Conservation (phyloP, 176 grass and related monocot species). For the Pontederia crassipes region DNA sequence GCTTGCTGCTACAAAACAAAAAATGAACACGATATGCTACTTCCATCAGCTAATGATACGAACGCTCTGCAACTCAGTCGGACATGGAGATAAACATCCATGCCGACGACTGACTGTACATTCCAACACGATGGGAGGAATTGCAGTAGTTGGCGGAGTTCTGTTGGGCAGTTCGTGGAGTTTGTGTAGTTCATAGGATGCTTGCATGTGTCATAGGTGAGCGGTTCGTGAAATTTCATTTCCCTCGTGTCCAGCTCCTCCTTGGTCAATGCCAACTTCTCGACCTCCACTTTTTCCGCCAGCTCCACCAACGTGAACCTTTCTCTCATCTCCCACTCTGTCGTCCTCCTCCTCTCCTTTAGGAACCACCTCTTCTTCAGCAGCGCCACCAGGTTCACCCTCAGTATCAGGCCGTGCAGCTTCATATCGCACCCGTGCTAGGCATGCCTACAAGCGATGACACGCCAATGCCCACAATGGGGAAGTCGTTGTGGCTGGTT, state of each 20-base stretch:
- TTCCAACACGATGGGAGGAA: too few relatives aligned
- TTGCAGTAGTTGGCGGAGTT: too few relatives aligned
- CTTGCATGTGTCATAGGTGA: too few relatives aligned
- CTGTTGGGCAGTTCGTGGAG: too few relatives aligned
- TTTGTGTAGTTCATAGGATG: too few relatives aligned
- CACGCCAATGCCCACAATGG: conserved; percentile 38
- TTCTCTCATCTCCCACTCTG: conserved; percentile 66
- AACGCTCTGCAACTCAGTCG: too few relatives aligned
- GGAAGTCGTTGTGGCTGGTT: conserved; percentile 78
- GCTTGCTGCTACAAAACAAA: too few relatives aligned
- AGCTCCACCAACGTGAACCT: conserved; percentile 58
- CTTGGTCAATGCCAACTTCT: conserved; percentile 25
- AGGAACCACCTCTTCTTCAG: conserved; percentile 72
- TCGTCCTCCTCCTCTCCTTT: conserved; percentile 47
- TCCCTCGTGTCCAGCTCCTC: conserved; percentile 54
- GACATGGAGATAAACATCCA: too few relatives aligned
- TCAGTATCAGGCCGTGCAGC: conserved; percentile 66
- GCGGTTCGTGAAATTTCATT: too few relatives aligned
- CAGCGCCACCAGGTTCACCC: conserved; percentile 54
- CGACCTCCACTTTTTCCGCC: conserved; percentile 35
- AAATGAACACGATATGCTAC: too few relatives aligned
- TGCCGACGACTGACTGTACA: too few relatives aligned
- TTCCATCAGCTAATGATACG: too few relatives aligned
- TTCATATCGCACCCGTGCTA: conserved; percentile 23
- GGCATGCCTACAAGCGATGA: not conserved